Percentiles rank a stretch among this genome's conserved stretches.
phyloP scores from a whole-genome alignment of 305 asterid genomes.

The Lippia alba region DNA sequence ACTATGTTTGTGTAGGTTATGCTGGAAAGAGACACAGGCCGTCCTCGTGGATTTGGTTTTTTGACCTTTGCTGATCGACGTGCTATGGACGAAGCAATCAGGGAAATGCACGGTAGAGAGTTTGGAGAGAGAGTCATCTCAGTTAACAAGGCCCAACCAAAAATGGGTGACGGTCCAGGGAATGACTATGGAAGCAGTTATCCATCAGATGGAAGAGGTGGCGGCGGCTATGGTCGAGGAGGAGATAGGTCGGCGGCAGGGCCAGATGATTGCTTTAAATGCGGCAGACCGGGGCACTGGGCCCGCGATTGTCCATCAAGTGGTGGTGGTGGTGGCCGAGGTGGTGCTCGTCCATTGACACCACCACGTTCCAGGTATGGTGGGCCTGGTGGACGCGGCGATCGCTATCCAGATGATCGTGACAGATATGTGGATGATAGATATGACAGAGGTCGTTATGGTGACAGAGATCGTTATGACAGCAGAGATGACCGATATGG shows the following conservation, averaged over 20 bases:
- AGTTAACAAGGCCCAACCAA: constrained; percentile 96
- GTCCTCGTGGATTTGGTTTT: constrained; percentile 99
- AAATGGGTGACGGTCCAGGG: constrained; percentile 72
- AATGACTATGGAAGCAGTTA: constrained; percentile 71
- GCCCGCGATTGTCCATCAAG: constrained; percentile 94
- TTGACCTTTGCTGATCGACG: constrained; percentile 90
- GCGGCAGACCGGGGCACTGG: constrained; percentile 99
- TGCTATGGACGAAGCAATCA: constrained; percentile 93
- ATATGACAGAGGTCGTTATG: constrained; percentile 70
- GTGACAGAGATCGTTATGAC: constrained; percentile 74
- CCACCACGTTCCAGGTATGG: constrained; percentile 76
- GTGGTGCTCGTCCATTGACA: constrained; percentile 63
- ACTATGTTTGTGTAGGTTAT: constrained; percentile 57
- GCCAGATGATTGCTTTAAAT: constrained; percentile 93
- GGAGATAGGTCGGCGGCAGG: constrained; percentile 76
- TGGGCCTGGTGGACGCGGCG: constrained; percentile 66
- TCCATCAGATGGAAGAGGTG: constrained; percentile 60
- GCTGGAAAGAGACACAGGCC: constrained; percentile 95
- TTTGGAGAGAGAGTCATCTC: constrained; percentile 85
- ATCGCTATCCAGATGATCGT: constrained; percentile 73
- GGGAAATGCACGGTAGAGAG: constrained; percentile 95
- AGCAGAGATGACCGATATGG: constrained; percentile 68
- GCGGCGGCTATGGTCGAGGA: constrained; percentile 67
- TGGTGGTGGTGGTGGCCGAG: constrained; percentile 83
- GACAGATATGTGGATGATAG: constrained; percentile 75